Percentiles rank a stretch among this genome's conserved stretches.
These are phyloP conservation scores for Dioszegia crocea DNA, from an alignment of 768 basidiomycete genomes.

Conservation along the genomic window DNA sequence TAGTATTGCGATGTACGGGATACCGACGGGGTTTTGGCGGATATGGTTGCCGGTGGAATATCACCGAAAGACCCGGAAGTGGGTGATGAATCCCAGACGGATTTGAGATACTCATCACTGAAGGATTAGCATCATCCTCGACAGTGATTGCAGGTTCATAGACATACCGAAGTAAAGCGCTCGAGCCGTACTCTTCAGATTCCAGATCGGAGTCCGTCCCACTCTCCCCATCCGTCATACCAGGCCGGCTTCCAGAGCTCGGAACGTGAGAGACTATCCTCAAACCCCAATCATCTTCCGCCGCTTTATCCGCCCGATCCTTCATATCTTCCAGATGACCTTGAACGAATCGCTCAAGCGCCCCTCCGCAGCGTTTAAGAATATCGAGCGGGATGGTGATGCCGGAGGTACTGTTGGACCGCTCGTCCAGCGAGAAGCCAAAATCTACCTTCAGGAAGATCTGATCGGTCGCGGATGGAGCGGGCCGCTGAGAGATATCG, in stretches of 20 bases:
- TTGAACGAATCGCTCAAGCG: conserved; percentile 11
- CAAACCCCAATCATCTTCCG: conserved; percentile 13
- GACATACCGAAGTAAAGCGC: conserved; percentile 32
- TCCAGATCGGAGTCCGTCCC: conserved; percentile 34
- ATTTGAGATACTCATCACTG: conserved; percentile 34
- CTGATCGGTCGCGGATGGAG: conserved; percentile 3
- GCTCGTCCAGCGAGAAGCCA: conserved; percentile 24
- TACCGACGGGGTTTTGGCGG: neutral
- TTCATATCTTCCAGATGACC: conserved; percentile 8
- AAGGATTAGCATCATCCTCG: neutral
- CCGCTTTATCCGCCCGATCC: neutral
- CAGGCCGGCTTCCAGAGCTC: conserved; percentile 20
- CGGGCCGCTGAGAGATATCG: conserved; percentile 4
- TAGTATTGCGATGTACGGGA: neutral
- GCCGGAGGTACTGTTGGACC: conserved; percentile 16
- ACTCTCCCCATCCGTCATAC: conserved; percentile 39
- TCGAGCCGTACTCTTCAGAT: conserved; percentile 27
- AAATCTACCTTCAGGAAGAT: conserved; percentile 26
- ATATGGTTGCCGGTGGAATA: neutral
- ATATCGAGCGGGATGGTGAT: conserved; percentile 20
- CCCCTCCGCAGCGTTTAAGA: conserved; percentile 10
- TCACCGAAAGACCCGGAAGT: neutral
- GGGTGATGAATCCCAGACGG: conserved; percentile 16
- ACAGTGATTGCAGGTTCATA: neutral
- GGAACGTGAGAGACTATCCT: conserved; percentile 15